Evolutionary conservation across 1,284 basidiomycete genomes (phyloP), one percentile per base, ranked within the genome.

Genomic region (Somion occarium): DNA sequence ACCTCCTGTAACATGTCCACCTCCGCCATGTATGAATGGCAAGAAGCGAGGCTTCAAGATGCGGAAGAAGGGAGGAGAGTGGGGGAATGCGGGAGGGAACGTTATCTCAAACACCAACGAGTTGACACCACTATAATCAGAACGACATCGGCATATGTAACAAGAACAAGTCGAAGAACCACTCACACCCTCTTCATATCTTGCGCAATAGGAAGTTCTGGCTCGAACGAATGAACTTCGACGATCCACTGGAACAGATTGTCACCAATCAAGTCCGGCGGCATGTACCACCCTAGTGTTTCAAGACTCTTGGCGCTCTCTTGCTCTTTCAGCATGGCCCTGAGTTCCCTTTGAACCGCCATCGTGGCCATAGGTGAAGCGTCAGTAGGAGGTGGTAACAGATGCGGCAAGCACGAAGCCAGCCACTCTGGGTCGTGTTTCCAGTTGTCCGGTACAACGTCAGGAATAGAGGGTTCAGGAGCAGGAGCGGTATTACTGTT

Each of bases 201-300:
- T 56, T 76, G 67, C 2, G 80, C 75, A 46, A 84, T 70, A 0
- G 79, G 80, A 18, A 85, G 61, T 1, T 63, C 64, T 13, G 70
- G 65, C 52, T 85, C 81, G 55, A 85, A 79, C 9, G 81, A 83
- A 63, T 83, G 81, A 68, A 85, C 64, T 63, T 84, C 82, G 5
- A 84, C 75, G 52, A 84, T 77, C 82, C 82, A 85, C 58, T 82
- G 82, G 65, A 82, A 84, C 15, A 84, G 65, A 57, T 85, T 85
- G 59, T 84, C 78, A 5, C 74, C 75, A 24, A 83, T 75, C 39
- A 79, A 65, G 15, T 81, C 76, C 23, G 70, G 73, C 2, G 82
- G 74, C 64, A 85, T 71, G 58, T 80, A 82, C 82, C 82, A 85
- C 7, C 82, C 83, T 5, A 85, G 67, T 45, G 79, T 76, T 48